Evolutionary conservation across 2,329 filamentous ascomycete genomes (phyloP).

Genomic region (Fusarium camptoceras): DNA sequence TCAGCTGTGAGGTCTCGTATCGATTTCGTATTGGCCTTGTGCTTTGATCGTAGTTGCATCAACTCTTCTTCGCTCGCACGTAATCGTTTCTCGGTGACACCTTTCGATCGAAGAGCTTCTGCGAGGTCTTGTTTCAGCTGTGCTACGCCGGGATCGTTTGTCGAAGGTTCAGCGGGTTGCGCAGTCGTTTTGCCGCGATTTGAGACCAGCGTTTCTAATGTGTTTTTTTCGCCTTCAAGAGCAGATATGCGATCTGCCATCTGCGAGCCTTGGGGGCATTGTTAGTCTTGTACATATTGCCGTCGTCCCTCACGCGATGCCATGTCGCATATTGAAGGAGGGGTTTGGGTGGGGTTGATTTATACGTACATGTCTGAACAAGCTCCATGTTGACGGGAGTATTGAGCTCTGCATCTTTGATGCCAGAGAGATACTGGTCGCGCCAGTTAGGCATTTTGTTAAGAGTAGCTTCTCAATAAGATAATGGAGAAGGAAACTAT

Average conservation of each 20-base stretch:
- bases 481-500: neutral
- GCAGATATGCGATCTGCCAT: conserved; percentile 75
- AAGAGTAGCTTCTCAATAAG: neutral
- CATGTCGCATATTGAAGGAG: conserved; percentile 29
- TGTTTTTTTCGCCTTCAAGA: conserved; percentile 69
- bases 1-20: conserved; percentile 73
- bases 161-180: conserved; percentile 26
- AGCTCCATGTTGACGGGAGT: conserved; percentile 71
- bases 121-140: conserved; percentile 77
- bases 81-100: conserved; percentile 73
- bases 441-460: conserved; percentile 75
- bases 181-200: conserved; percentile 39
- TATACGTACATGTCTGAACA: conserved; percentile 79
- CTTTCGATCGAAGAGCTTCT: conserved; percentile 79
- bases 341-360: conserved; percentile 24
- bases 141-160: conserved; percentile 52
- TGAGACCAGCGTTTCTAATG: conserved; percentile 49
- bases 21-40: conserved; percentile 68
- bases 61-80: conserved; percentile 73
- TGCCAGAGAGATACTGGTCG: conserved; percentile 81
- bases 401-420: conserved; percentile 79
- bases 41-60: conserved; percentile 69
- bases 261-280: conserved; percentile 64
- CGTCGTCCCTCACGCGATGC: conserved; percentile 4
- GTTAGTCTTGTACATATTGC: conserved; percentile 29